Base-by-base conservation (phyloP, 2,329 filamentous ascomycete species). In the Diaporthe amygdali region DNA sequence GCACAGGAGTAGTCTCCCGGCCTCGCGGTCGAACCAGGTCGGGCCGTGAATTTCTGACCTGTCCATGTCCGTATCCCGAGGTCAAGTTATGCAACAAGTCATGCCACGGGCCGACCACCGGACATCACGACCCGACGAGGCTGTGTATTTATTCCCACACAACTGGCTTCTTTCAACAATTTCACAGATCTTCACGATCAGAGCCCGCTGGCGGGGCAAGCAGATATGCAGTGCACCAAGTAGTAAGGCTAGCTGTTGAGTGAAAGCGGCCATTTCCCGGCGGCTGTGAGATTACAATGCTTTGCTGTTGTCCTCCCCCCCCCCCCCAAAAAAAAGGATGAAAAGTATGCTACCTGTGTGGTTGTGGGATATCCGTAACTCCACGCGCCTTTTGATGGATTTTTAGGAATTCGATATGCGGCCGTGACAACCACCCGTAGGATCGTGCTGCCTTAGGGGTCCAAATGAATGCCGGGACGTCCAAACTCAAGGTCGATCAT, bases 301-400 rank as follows among this genome's bases (percentile, higher is more conserved):
- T 27, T 59, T 32, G 17, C 12, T 32, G 41, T 41, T 59, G 5
- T 22, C 32, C 32, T 56, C 51, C 22, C 44, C 66, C n/a, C 22
- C 17, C 22, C 51, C 22, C 44, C 32, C 49, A 59, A 34, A 39
- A n/a, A 22, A 12, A 39, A 59, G 14, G 59, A 49, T 27, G n/a
- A 39, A 32, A 59, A 39, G 7, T n/a, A 59, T 59, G 66, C 66
- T 51, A 32, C 59, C 32, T 64, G 44, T 25, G 30, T 64, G 39
- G 66, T n/a, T 32, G 51, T 51, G 46, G 41, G 52, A 32, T 49
- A 68, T 68, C 66, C 63, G 22, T 39, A 66, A 68, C 66, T 68
- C 52, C 66, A 46, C 52, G 49, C 66, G 52, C 52, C 66, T 68
- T 51, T 25, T 34, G 15, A 47, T 59, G 37, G 51, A 30, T 39